Evolutionary conservation across 2,329 filamentous ascomycete genomes (phyloP), one percentile per base, ranked within the genome.

Genomic region (Calonectria leucothoes): DNA sequence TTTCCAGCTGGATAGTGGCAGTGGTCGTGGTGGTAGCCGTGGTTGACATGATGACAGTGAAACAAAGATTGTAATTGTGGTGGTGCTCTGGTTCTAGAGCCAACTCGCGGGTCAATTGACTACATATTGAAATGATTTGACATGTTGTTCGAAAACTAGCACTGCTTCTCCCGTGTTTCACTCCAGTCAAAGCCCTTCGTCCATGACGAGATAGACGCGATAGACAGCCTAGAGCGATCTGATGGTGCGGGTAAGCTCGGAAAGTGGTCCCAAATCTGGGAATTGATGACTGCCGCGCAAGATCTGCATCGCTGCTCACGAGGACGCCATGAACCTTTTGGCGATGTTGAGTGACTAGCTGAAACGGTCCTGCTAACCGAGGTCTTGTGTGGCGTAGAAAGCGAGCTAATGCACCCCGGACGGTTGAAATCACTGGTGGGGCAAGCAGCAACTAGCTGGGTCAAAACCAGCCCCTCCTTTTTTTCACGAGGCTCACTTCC

Each of bases 1-100:
- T 78, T 35, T 31, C 63, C 61, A 76, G 45, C 14, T 49, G 63
- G 20, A 48, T 15, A n/a, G 29, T 66, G n/a, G 37, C 15, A 23
- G 51, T 35, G 4, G 55, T 39, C 4, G n/a, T 59, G 31, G 37
- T 29, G 49, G 25, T 52, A 6, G 55, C 23, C 11, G 55, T 61
- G 8, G 31, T n/a, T 17, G 55, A 61, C 55, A 61, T 61, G 55
- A 27, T 61, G 2, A 61, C 6, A 61, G 12, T 61, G 55, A 25
- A 27, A 20, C 14, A 27, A 33, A 10, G 4, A 20, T 27, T 11
- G 14, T 14, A 15, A 59, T 11, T 39, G 5, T 27, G 14, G n/a
- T 15, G 17, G 37, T 25, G 6, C 11, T 39, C 2, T 6, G 20
- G 27, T 25, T 17, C 14, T 6, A 61, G 7, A 3, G 14, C 23